These are phyloP conservation scores for Nemania serpens DNA, from an alignment of 2,329 filamentous ascomycete species.

Conservation along the genomic window DNA sequence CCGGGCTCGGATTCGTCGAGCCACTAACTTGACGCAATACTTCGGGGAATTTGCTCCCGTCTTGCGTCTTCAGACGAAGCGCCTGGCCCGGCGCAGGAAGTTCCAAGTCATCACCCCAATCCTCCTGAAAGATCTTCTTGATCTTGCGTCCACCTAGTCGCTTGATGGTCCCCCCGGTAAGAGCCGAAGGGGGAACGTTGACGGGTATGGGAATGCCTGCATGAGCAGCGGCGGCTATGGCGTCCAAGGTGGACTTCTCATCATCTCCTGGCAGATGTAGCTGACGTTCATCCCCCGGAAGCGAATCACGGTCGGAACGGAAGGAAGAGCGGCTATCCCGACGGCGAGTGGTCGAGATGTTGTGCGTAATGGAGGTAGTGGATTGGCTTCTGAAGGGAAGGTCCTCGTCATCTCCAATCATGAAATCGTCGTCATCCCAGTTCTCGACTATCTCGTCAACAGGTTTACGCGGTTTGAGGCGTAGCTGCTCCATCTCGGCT, in stretches of 20 bases:
- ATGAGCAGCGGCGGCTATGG: constrained; percentile 83
- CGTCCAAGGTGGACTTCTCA: constrained; percentile 79
- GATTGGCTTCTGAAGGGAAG: constrained; percentile 61
- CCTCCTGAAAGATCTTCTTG: constrained; percentile 74
- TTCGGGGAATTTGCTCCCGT: constrained; percentile 67
- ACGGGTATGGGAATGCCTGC: constrained; percentile 90
- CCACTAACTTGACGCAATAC: constrained; percentile 69
- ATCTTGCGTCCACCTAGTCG: constrained; percentile 77
- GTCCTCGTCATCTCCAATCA: constrained; percentile 68
- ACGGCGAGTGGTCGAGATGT: constrained; percentile 44
- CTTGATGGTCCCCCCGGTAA: constrained; percentile 93
- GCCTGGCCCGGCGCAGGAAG: constrained; percentile 63
- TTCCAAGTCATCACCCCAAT: constrained; percentile 81
- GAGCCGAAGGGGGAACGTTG: constrained; percentile 84
- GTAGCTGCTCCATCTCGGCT: constrained; percentile 58
- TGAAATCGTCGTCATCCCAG: constrained; percentile 79
- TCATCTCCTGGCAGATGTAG: constrained; percentile 84
- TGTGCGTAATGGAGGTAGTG: constrained; percentile 43
- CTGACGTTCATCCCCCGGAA: constrained; percentile 82
- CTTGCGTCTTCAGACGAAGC: constrained; percentile 68
- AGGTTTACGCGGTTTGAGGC: constrained; percentile 57
- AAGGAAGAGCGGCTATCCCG: constrained; percentile 80
- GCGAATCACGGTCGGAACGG: constrained; percentile 79
- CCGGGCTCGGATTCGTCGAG: constrained; percentile 59
- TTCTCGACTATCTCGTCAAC: constrained; percentile 70